phyloP scores from a whole-genome alignment of 192 early-diverging fungal species.

The Umbelopsis vinacea region DNA sequence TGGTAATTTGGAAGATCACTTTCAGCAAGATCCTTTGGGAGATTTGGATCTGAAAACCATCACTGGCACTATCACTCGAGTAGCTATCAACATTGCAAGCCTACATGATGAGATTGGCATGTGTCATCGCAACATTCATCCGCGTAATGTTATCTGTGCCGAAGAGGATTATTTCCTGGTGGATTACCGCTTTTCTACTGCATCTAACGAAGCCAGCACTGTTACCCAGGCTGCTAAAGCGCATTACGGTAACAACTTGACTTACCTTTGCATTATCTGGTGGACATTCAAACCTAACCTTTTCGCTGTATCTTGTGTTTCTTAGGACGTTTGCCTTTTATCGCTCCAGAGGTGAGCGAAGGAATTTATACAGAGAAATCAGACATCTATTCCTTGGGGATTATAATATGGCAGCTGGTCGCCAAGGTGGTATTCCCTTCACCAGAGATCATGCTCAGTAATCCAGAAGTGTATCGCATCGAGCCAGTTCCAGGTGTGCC shows the following conservation, averaged over 20 bases:
- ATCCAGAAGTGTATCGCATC: conserved; percentile 29
- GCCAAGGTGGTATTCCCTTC: conserved; percentile 31
- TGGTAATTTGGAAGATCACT: conserved; percentile 31
- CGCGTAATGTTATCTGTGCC: conserved; percentile 31
- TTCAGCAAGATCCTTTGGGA: conserved; percentile 25
- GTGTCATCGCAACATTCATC: conserved; percentile 41
- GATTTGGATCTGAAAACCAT: conserved; percentile 24
- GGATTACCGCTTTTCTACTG: conserved; percentile 37
- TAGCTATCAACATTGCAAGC: conserved; percentile 38
- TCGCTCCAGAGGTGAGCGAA: conserved; percentile 35
- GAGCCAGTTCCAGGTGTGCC: conserved; percentile 39
- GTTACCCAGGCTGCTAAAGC: conserved; percentile 30
- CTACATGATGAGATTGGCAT: conserved; percentile 37
- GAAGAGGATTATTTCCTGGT: conserved; percentile 38
- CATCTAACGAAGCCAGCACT: conserved; percentile 30
- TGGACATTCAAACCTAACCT: neutral
- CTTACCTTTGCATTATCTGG: no score
- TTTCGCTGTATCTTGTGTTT: neutral
- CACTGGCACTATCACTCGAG: conserved; percentile 27
- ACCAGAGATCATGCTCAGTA: conserved; percentile 27
- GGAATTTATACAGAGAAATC: conserved; percentile 35
- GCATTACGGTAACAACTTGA: conserved; percentile 32
- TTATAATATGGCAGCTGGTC: conserved; percentile 42
- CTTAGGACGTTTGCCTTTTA: conserved; percentile 33
- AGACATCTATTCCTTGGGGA: conserved; percentile 30